These are phyloP conservation scores for Inonotus obliquus DNA, from an alignment of 1,284 basidiomycete species.

Conservation along the genomic window DNA sequence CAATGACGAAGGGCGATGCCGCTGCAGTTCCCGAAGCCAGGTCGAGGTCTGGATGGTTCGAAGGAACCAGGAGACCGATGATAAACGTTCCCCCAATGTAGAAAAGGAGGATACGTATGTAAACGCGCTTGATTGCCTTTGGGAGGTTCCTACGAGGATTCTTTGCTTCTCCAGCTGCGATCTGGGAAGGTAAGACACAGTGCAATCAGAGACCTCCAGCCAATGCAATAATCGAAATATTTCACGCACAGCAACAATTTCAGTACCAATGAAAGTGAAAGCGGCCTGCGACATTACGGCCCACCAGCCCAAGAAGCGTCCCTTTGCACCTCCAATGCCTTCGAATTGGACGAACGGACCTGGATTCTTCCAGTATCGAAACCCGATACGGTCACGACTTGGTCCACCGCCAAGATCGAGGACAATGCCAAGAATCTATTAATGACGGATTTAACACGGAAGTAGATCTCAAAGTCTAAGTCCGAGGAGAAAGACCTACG, in stretches of 20 bases:
- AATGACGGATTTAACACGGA: not conserved
- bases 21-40: conserved; percentile 55
- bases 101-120: conserved; percentile 69
- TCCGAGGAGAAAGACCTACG: conserved; percentile 34
- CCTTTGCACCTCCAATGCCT: conserved; percentile 51
- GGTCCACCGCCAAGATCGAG: conserved; percentile 70
- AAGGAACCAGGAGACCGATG: conserved; percentile 77
- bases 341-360: conserved; percentile 64
- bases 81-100: conserved; percentile 67
- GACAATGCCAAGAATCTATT: conserved; percentile 49
- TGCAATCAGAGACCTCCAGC: not conserved
- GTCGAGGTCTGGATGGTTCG: conserved; percentile 52
- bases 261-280: conserved; percentile 81
- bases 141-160: conserved; percentile 67
- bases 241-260: conserved; percentile 77
- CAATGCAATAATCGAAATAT: conserved; percentile 12
- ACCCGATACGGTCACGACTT: conserved; percentile 47
- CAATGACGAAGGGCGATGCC: conserved; percentile 81
- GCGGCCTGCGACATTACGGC: conserved; percentile 71
- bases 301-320: conserved; percentile 65
- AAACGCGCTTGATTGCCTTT: conserved; percentile 62
- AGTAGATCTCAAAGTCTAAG: too few species aligned
- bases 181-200: conserved; percentile 40
- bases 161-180: conserved; percentile 77
- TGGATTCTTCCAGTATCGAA: conserved; percentile 68